Conservation (phyloP, 306 rosid species). For the Pyrus bretschneideri region DNA sequence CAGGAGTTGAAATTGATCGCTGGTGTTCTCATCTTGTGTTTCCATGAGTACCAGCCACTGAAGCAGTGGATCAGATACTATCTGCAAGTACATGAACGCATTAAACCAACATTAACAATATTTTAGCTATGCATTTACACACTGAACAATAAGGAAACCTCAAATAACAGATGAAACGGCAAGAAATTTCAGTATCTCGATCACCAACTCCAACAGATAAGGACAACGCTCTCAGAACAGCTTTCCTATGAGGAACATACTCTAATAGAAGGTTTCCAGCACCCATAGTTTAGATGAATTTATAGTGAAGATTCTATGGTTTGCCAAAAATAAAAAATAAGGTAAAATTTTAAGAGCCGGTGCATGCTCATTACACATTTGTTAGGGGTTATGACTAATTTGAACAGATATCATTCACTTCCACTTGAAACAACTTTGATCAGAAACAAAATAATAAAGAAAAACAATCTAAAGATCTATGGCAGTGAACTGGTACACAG, state of each 20-base stretch:
- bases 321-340: too few species aligned
- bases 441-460: not conserved
- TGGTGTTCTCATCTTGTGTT: constrained; percentile 35
- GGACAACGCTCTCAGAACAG: not conserved
- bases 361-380: not conserved
- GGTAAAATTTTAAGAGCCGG: too few species aligned
- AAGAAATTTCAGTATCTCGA: constrained; percentile 27
- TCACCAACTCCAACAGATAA: not conserved
- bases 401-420: not conserved
- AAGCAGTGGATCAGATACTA: constrained; percentile 49
- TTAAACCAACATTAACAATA: not conserved
- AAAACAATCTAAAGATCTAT: not conserved
- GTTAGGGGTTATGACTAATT: not conserved
- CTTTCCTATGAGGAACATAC: not conserved
- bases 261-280: not conserved
- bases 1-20: constrained; percentile 36
- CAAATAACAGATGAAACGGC: not conserved
- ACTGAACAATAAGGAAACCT: not conserved
- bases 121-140: not conserved
- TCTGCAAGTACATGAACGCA: constrained; percentile 30
- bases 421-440: not conserved
- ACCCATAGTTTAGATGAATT: not conserved
- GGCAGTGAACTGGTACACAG: not conserved
- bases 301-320: too few species aligned
- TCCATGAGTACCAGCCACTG: constrained; percentile 53